Evolutionary conservation across 2,329 filamentous ascomycete genomes (phyloP), one percentile per base, ranked within the genome.

Genomic region (Fusarium tricinctum): DNA sequence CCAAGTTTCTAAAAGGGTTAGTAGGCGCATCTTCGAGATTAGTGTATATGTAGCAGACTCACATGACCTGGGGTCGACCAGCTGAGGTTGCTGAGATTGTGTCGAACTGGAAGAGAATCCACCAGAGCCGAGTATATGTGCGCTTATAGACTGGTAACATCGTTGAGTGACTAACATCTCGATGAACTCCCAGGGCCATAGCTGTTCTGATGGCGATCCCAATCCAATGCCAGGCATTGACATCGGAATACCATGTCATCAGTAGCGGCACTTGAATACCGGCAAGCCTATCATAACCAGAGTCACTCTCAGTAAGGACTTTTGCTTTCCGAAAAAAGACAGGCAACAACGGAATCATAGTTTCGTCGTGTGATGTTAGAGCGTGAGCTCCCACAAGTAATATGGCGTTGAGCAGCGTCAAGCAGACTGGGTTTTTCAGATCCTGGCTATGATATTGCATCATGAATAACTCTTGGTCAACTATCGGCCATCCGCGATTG

Each of bases 161-260:
- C 12, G 15, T 54, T 3, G 57, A 62, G 12, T 62, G 57, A 13
- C 42, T 62, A 1, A 42, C 40, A 6, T 62, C 58, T 1, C 58
- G 47, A n/a, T 62, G 58, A 2, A 62, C 8, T 4, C 57, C 58
- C 6, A 62, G 8, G 2, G 58, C 58, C 57, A 62, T 62, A 5
- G 58, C 58, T 7, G 58, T 62, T 26, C 58, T 54, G 0, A 19
- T 55, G 1, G 58, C 57, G 22, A 62, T 54, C 3, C 58, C 58
- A 28, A 62, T 62, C 58, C 58, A 62, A n/a, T 62, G 33, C 58
- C 58, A 62, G 3, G 58, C 47, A 13, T 62, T 55, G 4, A 35
- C 47, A 3, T 62, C 58, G 7, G 57, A 55, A 47, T 62, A 47
- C 58, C 58, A 62, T 2, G 58, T 62, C 23, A 62, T n/a, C 1